Percentiles rank a stretch among this genome's conserved stretches.
phyloP scores from a whole-genome alignment of 2,329 filamentous ascomycete species.

The Helotiales sp. region DNA sequence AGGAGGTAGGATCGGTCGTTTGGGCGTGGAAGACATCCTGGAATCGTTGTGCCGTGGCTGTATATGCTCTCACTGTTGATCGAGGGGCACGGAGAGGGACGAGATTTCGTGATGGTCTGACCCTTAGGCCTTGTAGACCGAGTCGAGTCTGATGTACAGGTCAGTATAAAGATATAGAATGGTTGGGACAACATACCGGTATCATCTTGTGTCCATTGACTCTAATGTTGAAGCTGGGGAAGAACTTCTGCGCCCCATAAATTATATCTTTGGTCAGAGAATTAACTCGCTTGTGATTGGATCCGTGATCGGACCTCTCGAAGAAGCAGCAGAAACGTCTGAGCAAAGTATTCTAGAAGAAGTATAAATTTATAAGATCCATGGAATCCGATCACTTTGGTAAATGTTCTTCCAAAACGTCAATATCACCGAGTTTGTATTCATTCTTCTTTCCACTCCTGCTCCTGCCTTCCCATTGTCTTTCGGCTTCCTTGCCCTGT shows the following conservation, averaged over 20 bases:
- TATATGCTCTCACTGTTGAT: slow-evolving; percentile 27
- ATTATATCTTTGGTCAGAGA: slow-evolving; percentile 8
- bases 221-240: slow-evolving; percentile 5
- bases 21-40: slow-evolving; percentile 65
- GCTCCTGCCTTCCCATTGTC: no score
- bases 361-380: background rate
- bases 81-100: slow-evolving; percentile 25
- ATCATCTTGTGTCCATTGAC: slow-evolving; percentile 31
- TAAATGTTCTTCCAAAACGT: no score
- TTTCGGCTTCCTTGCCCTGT: no score
- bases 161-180: background rate
- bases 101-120: slow-evolving; percentile 28
- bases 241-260: slow-evolving; percentile 15
- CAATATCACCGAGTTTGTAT: background rate
- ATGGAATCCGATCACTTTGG: no score
- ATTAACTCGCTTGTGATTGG: background rate
- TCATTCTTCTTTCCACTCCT: background rate
- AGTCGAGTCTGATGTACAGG: slow-evolving; percentile 23
- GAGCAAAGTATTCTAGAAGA: background rate
- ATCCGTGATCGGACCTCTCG: background rate
- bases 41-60: slow-evolving; percentile 33
- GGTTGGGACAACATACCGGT: slow-evolving; percentile 18
- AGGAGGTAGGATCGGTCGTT: slow-evolving; percentile 51
- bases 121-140: slow-evolving; percentile 32
- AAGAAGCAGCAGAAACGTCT: background rate